Conservation (phyloP, 139 green algal species). For the Closterium sp. region DNA sequence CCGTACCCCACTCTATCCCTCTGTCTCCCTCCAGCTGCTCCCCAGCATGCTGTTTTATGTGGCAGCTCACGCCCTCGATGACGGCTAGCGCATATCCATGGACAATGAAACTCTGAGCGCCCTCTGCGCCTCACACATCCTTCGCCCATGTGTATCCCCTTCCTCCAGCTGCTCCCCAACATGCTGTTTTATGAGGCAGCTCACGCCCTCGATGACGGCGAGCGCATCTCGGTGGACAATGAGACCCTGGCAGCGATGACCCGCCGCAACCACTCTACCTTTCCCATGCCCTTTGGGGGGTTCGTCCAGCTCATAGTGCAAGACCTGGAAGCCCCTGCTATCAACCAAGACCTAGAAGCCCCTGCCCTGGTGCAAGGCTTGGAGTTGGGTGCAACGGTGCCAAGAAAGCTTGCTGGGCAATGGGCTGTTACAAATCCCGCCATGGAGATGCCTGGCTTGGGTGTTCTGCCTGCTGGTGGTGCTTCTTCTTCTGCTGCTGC, state of each 20-base stretch:
- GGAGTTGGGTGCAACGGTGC: no score
- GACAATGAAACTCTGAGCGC: not conserved
- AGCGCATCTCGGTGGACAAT: not conserved
- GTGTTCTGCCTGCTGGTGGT: no score
- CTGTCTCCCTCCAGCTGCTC: not conserved
- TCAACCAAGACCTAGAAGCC: no score
- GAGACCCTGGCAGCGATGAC: not conserved
- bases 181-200: not conserved
- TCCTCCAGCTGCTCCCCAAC: constrained; percentile 55
- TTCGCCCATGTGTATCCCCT: not conserved
- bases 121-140: not conserved
- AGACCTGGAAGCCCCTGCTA: constrained; percentile 26
- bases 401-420: no score
- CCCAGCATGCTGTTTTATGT: no score
- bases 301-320: constrained; percentile 38
- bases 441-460: no score
- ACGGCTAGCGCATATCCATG: not conserved
- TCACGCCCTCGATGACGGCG: constrained; percentile 1
- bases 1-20: not conserved
- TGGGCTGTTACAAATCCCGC: no score
- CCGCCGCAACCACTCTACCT: not conserved
- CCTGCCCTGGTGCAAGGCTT: no score
- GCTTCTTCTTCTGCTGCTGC: no score
- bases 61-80: not conserved
- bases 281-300: not conserved